Evolutionary conservation across 73 alveolate species (phyloP), one percentile per base, ranked within the genome.

Genomic region (Blepharisma japonicum): DNA sequence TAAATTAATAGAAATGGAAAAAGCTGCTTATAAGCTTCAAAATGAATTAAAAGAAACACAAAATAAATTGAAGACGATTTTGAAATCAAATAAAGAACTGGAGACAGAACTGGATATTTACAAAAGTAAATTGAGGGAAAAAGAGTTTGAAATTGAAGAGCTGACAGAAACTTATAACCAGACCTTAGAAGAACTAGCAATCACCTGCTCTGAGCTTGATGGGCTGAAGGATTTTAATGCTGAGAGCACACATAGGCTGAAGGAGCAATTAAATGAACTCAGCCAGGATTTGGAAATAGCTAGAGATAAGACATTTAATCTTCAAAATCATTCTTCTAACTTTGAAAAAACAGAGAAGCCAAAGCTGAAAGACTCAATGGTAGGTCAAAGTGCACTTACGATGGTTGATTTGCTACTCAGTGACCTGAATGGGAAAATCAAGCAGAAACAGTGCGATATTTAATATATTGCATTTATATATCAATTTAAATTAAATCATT

Each of bases 201-300:
- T 61, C 39, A 61, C 74, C 39, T 61, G 74, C 47, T 61, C 74
- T 18, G 74, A 61, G 46, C 74, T 61, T 9, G 74, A 61, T 25
- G 46, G 23, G 18, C 23, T 61, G 23, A 61, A 61, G 23, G 74
- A 61, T 25, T 39, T 14, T 5, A 61, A 61, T 5, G 74, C 74
- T 14, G 74, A 61, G 74, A 61, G 47, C 18, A 61, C 74, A 18
- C 74, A 61, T 14, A 61, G 74, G 74, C 23, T 61, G 23, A 61
- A 61, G 23, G 74, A 61, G 2, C 74, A 61, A 39, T 25, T 61
- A 61, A 14, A 25, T 8, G 74, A 61, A 5, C 47, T 61, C 50
- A 61, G 23, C 47, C 14, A 25, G 18, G 74, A 61, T 2, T 25
- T 61, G 49, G 74, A 61, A 25, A 61, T 61, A 32, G 42, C 42